These are phyloP conservation scores for Seiridium unicorne DNA, from an alignment of 2,329 filamentous ascomycete species.

Conservation along the genomic window DNA sequence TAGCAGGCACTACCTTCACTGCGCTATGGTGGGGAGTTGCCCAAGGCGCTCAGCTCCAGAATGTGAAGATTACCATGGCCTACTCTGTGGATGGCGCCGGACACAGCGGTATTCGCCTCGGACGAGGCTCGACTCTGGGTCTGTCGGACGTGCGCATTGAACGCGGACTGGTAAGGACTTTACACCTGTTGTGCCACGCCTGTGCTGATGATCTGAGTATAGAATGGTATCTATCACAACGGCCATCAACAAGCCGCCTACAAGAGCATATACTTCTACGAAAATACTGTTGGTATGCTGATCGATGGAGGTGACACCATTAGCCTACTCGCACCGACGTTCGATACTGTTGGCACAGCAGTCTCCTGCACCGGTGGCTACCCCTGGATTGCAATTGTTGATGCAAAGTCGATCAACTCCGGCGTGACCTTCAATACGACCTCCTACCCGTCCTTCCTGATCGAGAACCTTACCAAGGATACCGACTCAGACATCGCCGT, in stretches of 20 bases:
- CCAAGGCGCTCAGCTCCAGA: conserved; percentile 39
- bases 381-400: conserved; percentile 40
- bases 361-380: conserved; percentile 33
- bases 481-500: conserved; percentile 33
- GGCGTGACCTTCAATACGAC: conserved; percentile 36
- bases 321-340: conserved; percentile 36
- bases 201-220: conserved; percentile 7
- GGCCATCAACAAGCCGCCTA: conserved; percentile 42
- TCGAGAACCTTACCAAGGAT: conserved; percentile 42
- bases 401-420: conserved; percentile 38
- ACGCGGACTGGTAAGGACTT: conserved; percentile 30
- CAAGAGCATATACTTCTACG: conserved; percentile 41
- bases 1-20: conserved; percentile 30
- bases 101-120: conserved; percentile 39
- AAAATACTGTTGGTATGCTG: conserved; percentile 38
- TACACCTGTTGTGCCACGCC: neutral
- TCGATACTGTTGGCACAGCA: conserved; percentile 35
- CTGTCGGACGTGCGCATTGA: conserved; percentile 40
- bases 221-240: conserved; percentile 41
- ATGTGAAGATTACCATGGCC: conserved; percentile 41
- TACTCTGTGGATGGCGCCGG: conserved; percentile 31
- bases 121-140: conserved; percentile 38
- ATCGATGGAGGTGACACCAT: conserved; percentile 37
- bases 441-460: conserved; percentile 37
- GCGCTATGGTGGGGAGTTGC: conserved; percentile 45